These are phyloP conservation scores for Glebionis coronaria DNA, from an alignment of 129 eudicot species.

Conservation along the genomic window DNA sequence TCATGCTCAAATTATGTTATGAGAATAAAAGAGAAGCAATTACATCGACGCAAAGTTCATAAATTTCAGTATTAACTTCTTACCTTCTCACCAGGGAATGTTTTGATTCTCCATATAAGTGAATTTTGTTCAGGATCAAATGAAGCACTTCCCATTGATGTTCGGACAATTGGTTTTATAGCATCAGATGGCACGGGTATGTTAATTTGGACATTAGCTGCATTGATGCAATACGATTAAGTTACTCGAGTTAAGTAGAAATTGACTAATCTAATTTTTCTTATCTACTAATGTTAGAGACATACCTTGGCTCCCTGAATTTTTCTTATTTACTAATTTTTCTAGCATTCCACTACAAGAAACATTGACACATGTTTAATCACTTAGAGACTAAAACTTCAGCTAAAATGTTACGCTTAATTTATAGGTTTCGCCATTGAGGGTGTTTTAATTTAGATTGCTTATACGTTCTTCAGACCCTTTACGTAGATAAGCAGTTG, in stretches of 20 bases:
- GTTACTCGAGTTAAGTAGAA: slow-evolving; percentile 9
- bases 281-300: too few relatives aligned
- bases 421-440: too few relatives aligned
- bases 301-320: slow-evolving; percentile 84
- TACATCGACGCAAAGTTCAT: slow-evolving; percentile 5
- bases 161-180: slow-evolving; percentile 68
- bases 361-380: neutral
- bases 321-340: slow-evolving; percentile 79
- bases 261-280: too few relatives aligned
- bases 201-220: slow-evolving; percentile 73
- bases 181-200: slow-evolving; percentile 82
- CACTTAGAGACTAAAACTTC: neutral
- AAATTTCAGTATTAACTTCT: too few relatives aligned
- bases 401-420: neutral
- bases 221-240: slow-evolving; percentile 45
- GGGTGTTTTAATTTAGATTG: too few relatives aligned
- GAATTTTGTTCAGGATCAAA: slow-evolving; percentile 87
- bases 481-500: too few relatives aligned
- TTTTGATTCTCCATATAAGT: slow-evolving; percentile 69
- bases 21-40: neutral
- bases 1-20: slow-evolving; percentile 6
- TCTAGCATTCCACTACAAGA: slow-evolving; percentile 89
- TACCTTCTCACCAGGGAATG: slow-evolving; percentile 92
- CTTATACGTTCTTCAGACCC: too few relatives aligned
- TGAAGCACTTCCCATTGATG: slow-evolving; percentile 81